Percentiles rank a stretch among this genome's conserved stretches.
phyloP scores from a whole-genome alignment of 148 eudicot genomes.

The Rheum nobile region DNA sequence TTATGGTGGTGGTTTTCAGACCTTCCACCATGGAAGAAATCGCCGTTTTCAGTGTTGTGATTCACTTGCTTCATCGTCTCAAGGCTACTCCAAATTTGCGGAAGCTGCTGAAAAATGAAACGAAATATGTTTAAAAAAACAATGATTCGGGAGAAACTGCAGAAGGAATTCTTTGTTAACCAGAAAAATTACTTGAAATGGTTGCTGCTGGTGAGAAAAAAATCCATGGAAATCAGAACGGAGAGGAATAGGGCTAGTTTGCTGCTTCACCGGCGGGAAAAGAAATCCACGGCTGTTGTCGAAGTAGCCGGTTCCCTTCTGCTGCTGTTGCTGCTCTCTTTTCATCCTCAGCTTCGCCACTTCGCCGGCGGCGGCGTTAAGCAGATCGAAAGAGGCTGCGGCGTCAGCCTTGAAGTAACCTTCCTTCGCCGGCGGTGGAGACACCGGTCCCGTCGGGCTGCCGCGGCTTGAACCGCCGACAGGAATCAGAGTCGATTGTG shows the following conservation, averaged over 20 bases:
- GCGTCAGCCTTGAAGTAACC: neutral
- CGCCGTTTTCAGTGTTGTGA: neutral
- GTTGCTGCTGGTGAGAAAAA: neutral
- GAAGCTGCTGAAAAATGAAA: neutral
- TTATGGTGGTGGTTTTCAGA: neutral
- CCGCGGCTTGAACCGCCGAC: slow-evolving; percentile 10
- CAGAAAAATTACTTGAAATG: neutral
- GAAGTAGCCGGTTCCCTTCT: slow-evolving; percentile 9
- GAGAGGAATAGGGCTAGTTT: neutral
- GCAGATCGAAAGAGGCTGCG: slow-evolving; percentile 8
- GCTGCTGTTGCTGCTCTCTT: neutral
- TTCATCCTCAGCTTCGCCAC: slow-evolving; percentile 16
- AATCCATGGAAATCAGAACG: neutral
- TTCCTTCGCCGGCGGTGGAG: neutral
- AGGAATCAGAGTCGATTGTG: slow-evolving; percentile 8
- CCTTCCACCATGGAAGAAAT: neutral
- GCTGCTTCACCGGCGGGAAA: neutral
- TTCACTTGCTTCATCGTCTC: neutral
- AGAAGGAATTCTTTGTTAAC: neutral
- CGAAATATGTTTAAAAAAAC: neutral
- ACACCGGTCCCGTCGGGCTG: slow-evolving; percentile 7
- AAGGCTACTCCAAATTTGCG: neutral
- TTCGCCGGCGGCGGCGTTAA: slow-evolving; percentile 14
- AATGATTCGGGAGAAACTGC: neutral
- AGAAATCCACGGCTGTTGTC: slow-evolving; percentile 9